Evolutionary conservation across 1,139 yeast species (phyloP).

Genomic region (Debaryomyces fabryi): DNA sequence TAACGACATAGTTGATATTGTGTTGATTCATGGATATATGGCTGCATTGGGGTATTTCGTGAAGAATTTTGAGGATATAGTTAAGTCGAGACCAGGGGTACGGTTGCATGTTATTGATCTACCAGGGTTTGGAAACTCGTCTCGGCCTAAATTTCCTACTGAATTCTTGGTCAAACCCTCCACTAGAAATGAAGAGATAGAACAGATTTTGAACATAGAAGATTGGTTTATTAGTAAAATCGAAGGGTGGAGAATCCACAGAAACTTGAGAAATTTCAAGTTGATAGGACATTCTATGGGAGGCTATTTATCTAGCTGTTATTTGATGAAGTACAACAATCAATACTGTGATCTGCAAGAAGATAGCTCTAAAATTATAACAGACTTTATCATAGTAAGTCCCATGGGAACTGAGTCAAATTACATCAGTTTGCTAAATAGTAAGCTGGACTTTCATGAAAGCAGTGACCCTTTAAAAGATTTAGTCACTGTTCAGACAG

Average conservation of each 20-base stretch:
- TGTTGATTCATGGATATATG: slow-evolving; percentile 50
- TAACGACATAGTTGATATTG: slow-evolving; percentile 29
- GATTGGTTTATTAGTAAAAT: slow-evolving; percentile 48
- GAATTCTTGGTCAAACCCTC: slow-evolving; percentile 29
- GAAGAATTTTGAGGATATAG: slow-evolving; percentile 39
- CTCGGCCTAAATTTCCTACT: slow-evolving; percentile 42
- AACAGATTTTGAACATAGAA: slow-evolving; percentile 39
- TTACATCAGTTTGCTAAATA: slow-evolving; percentile 36
- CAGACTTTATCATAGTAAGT: slow-evolving; percentile 38
- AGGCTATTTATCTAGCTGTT: slow-evolving; percentile 44
- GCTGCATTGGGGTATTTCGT: slow-evolving; percentile 50
- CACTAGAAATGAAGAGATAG: slow-evolving; percentile 26
- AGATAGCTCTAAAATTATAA: slow-evolving; percentile 22
- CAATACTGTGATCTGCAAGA: slow-evolving; percentile 14
- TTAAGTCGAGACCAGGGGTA: slow-evolving; percentile 36
- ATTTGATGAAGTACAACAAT: slow-evolving; percentile 43
- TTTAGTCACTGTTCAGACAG: slow-evolving; percentile 23
- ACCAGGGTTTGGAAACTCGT: slow-evolving; percentile 51
- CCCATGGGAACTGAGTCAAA: slow-evolving; percentile 54
- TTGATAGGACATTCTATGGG: slow-evolving; percentile 51
- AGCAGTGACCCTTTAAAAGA: slow-evolving; percentile 35
- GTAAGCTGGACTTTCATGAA: slow-evolving; percentile 35
- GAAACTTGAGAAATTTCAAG: slow-evolving; percentile 31
- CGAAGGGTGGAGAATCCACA: slow-evolving; percentile 39
- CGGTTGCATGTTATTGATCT: slow-evolving; percentile 41